Percentiles rank a stretch among this genome's conserved stretches.
phyloP scores from a whole-genome alignment of 768 basidiomycete genomes.

The Hygrophoropsis aurantiaca region DNA sequence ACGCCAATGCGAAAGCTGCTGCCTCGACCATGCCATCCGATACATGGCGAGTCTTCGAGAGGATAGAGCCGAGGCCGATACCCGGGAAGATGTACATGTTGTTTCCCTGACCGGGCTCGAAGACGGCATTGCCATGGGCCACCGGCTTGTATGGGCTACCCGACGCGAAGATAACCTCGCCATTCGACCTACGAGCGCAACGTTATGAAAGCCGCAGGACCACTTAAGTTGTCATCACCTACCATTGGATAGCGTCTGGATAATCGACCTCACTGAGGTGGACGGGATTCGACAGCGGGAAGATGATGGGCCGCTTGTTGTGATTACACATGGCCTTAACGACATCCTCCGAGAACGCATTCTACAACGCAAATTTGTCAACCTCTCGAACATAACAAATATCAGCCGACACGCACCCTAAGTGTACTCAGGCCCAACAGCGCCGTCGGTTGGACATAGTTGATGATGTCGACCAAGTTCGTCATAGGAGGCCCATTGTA shows the following conservation, averaged over 20 bases:
- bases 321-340: conserved; percentile 62
- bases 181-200: conserved; percentile 52
- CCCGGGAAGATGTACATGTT: conserved; percentile 75
- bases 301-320: conserved; percentile 75
- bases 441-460: conserved; percentile 73
- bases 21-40: conserved; percentile 73
- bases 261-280: conserved; percentile 62
- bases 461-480: conserved; percentile 64
- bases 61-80: conserved; percentile 62
- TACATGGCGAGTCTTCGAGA: conserved; percentile 55
- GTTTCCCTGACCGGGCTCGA: conserved; percentile 76
- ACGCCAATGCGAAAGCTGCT: conserved; percentile 59
- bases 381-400: neutral
- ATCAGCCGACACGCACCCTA: conserved; percentile 20
- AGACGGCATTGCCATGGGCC: conserved; percentile 43
- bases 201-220: neutral
- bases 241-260: conserved; percentile 59
- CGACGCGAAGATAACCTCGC: conserved; percentile 67
- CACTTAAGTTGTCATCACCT: conserved; percentile 11
- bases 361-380: conserved; percentile 19
- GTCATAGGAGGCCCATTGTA: conserved; percentile 63
- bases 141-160: conserved; percentile 67
- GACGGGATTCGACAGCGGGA: conserved; percentile 78
- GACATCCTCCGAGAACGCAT: conserved; percentile 64
- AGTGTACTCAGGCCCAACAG: conserved; percentile 72